phyloP scores from a whole-genome alignment of 2,329 filamentous ascomycete species.

The Pseudopyrenochaeta lycopersici region DNA sequence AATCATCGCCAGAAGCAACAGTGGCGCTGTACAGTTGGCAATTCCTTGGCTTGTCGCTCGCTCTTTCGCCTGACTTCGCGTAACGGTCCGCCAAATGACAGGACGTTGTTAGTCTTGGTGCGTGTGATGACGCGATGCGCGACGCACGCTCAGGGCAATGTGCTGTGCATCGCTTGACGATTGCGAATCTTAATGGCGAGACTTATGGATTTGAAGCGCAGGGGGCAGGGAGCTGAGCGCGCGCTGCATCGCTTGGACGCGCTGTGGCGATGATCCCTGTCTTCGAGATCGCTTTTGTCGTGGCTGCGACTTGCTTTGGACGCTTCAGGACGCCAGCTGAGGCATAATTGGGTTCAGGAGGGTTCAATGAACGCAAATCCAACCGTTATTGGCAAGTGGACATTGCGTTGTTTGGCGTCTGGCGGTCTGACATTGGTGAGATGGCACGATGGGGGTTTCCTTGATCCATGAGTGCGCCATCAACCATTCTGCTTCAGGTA shows the following conservation, averaged over 20 bases:
- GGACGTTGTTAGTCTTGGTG: not conserved
- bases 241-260: not conserved
- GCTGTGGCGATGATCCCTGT: constrained; percentile 4
- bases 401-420: constrained; percentile 6
- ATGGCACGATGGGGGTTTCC: constrained; percentile 6
- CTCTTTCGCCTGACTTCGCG: not conserved
- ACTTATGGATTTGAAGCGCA: not conserved
- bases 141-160: not conserved
- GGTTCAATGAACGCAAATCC: not conserved
- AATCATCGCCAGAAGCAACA: constrained; percentile 7
- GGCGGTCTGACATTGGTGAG: constrained; percentile 18
- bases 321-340: constrained; percentile 13
- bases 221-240: not conserved
- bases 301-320: not conserved
- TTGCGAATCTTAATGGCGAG: not conserved
- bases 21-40: constrained; percentile 9
- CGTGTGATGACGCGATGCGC: constrained; percentile 1
- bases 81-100: constrained; percentile 1
- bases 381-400: constrained; percentile 20
- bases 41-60: not conserved
- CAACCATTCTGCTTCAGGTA: not conserved
- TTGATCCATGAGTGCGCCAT: constrained; percentile 19
- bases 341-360: constrained; percentile 13
- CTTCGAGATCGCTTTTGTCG: constrained; percentile 2
- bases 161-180: not conserved